Conservation (phyloP, 768 basidiomycete genomes). For the Clavulina sp. region DNA sequence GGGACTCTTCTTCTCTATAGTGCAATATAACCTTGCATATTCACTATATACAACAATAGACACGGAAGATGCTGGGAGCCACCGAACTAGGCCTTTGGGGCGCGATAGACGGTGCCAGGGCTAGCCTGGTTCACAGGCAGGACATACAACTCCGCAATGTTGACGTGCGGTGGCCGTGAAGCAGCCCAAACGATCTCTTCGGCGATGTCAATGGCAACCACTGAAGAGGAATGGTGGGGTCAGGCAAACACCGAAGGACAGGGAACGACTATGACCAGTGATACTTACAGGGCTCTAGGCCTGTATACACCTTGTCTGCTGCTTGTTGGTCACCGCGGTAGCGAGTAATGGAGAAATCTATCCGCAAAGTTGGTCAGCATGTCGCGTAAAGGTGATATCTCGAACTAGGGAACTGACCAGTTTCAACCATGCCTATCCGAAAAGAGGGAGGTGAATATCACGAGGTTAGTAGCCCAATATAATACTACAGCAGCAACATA, state of each 20-base stretch:
- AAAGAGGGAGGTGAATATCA: too few species aligned
- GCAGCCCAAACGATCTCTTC: slow-evolving; percentile 98
- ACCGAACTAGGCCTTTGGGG: not conserved
- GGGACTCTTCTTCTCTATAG: not conserved
- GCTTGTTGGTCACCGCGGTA: slow-evolving; percentile 69
- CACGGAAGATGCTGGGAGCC: not conserved
- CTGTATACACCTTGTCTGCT: slow-evolving; percentile 83
- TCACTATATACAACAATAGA: not conserved
- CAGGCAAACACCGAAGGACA: not conserved
- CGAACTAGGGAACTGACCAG: slow-evolving; percentile 17
- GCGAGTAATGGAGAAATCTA: slow-evolving; percentile 77
- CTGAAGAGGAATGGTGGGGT: slow-evolving; percentile 21
- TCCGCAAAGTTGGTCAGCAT: slow-evolving; percentile 3
- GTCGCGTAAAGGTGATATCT: not conserved
- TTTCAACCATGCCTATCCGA: slow-evolving; percentile 59
- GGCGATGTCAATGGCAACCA: slow-evolving; percentile 73
- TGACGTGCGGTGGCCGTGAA: slow-evolving; percentile 77
- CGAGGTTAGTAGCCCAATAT: not conserved
- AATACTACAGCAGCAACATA: slow-evolving; percentile 16
- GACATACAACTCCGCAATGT: slow-evolving; percentile 54
- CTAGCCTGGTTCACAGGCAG: slow-evolving; percentile 23
- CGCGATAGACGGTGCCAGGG: slow-evolving; percentile 36
- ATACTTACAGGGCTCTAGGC: slow-evolving; percentile 65
- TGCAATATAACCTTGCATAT: not conserved
- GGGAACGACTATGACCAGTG: not conserved